phyloP scores from a whole-genome alignment of 1,139 yeast genomes.

The Nakaseomyces bracarensis region DNA sequence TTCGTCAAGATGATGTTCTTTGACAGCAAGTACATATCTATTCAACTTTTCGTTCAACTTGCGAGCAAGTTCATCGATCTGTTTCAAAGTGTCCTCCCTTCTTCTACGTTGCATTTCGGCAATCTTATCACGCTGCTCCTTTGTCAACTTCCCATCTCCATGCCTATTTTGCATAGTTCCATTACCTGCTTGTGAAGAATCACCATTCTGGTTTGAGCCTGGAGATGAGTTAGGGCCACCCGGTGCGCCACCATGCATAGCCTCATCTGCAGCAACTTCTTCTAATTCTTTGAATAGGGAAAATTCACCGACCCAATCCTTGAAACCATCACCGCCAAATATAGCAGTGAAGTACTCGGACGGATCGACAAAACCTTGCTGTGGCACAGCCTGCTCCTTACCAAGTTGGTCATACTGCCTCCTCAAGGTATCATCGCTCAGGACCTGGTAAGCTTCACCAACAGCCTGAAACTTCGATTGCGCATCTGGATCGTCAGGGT shows the following conservation, averaged over 20 bases:
- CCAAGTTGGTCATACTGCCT: constrained; percentile 58
- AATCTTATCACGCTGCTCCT: constrained; percentile 48
- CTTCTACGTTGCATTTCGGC: constrained; percentile 45
- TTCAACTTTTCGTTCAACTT: constrained; percentile 38
- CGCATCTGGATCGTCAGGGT: constrained; percentile 72
- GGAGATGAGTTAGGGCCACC: neutral
- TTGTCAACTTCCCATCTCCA: constrained; percentile 33
- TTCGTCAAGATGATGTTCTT: constrained; percentile 33
- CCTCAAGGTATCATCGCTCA: constrained; percentile 51
- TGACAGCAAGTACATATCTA: constrained; percentile 29
- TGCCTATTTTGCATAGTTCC: constrained; percentile 7
- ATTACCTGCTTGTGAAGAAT: constrained; percentile 6
- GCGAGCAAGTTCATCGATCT: constrained; percentile 44
- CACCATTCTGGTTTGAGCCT: neutral
- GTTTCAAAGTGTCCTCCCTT: constrained; percentile 42
- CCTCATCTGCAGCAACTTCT: constrained; percentile 38
- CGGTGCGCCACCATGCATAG: constrained; percentile 4
- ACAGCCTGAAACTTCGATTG: constrained; percentile 57
- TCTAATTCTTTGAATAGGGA: constrained; percentile 52
- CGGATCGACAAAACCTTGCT: constrained; percentile 64
- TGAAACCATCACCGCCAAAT: constrained; percentile 70
- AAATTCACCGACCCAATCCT: constrained; percentile 66
- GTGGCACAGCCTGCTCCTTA: constrained; percentile 54
- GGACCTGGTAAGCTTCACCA: constrained; percentile 61
- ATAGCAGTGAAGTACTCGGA: constrained; percentile 58